Base-by-base conservation (phyloP, 306 rosid species). In the Cajanus cajan region DNA sequence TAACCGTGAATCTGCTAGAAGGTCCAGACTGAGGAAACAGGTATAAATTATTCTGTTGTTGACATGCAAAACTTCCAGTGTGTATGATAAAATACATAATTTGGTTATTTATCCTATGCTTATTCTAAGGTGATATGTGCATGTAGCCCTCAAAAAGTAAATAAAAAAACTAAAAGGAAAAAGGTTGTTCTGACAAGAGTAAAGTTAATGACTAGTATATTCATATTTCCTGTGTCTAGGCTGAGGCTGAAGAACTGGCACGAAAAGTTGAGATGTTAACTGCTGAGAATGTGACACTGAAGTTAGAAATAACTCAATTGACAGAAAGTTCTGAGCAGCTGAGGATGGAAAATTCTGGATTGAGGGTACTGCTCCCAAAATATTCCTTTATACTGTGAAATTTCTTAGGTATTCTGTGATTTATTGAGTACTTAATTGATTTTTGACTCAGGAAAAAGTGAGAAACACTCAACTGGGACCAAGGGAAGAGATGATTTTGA, bases 21-120 rank as follows among this genome's bases (percentile, higher is more conserved):
- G 99, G 79, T 95, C 99, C 24, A 93, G 99, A 86, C 80, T 95
- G 83, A 91, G 99, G 89, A 95, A 93, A 88, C 99, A 95, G 99
- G 99, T 95, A 85, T 1, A 43, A 54, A 8, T 83, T 65, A 2
- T 41, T 75, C 48, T 25, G 33, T 70, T 34, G 7, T 11, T 16
- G 36, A n/a, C 18, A 31, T 16, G 34, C n/a, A 43, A 61, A 74
- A n/a, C 52, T 66, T 58, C 55, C 28, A 7, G 19, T 8, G 14
- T 31, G 44, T 69, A 18, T 57, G 76, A 28, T 24, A 12, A 39
- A 69, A 43, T 13, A 36, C 67, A 43, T 15, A 66, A 14, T 18
- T 21, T 63, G 73, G 2, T 47, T 47, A 15, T 48, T 52, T 45
- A 4, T 19, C 34, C 7, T 9, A 40, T 40, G 25, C 34, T 55